Evolutionary conservation across 148 eudicot genomes (phyloP), one percentile per base, ranked within the genome.

Genomic region (Rhododendron griersonianum): DNA sequence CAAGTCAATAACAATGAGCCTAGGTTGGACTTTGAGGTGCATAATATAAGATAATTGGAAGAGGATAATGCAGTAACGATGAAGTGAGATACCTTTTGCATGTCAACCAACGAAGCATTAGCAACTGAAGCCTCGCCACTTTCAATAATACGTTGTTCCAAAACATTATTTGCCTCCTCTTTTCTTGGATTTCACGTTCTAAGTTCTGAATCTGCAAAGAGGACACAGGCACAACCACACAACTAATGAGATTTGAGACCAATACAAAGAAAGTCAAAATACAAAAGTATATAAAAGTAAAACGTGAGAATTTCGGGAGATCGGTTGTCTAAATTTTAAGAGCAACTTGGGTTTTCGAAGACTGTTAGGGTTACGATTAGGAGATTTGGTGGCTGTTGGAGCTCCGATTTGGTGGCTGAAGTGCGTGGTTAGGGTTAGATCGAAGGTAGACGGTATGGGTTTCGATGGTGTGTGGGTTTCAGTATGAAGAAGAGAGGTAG

Each of bases 91-190:
- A 97, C 99, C 95, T 95, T 95, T 89, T 97, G 98, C 99, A 97
- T 93, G 83, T 97, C 98, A 82, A 93, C 92, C 73, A 93, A 69
- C 71, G 99, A 95, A 67, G 98, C 91, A 91, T 92, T 95, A 77
- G 96, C 93, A 87, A 88, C 90, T 79, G 99, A 93, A 88, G 95
- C 93, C 90, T 95, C 95, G 47, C 96, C 95, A 87, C 92, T 90
- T 85, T 94, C 98, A 83, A 89, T 87, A n/a, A 97, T 97, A n/a
- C 95, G 93, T 86, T 95, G 95, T 89, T 97, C 99, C 84, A 95
- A 86, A 83, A 89, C 90, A 91, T 94, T 98, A 93, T 93, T 85
- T 95, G 98, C 90, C 88, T 94, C 82, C 90, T 89, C 89, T 97
- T 97, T 61, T 95, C 98, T 86, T 91, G 91, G 84, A 97, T 95